phyloP scores from a whole-genome alignment of 2,329 filamentous ascomycete species.

The Xylariaceae sp. region DNA sequence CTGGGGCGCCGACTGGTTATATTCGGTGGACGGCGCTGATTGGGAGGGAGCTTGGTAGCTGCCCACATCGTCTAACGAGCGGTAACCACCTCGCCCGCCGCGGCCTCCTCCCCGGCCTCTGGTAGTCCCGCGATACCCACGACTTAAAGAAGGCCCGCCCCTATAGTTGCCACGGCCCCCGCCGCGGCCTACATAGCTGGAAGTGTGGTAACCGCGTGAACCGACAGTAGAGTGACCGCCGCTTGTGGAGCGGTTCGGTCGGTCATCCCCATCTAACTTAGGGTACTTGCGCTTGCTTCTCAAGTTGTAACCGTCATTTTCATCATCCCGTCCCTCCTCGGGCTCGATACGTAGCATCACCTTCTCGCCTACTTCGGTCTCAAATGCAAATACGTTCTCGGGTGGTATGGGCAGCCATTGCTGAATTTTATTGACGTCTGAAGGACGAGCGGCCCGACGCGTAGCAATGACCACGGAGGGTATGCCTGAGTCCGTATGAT shows the following conservation, averaged over 20 bases:
- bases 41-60: constrained; percentile 18
- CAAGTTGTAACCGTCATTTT: constrained; percentile 59
- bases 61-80: constrained; percentile 63
- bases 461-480: constrained; percentile 82
- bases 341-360: constrained; percentile 75
- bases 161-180: constrained; percentile 32
- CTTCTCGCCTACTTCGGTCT: constrained; percentile 83
- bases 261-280: constrained; percentile 31
- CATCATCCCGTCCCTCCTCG: constrained; percentile 58
- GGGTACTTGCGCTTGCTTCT: constrained; percentile 59
- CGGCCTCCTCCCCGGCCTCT: constrained; percentile 33
- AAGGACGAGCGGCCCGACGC: constrained; percentile 67
- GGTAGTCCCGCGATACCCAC: constrained; percentile 35
- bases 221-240: constrained; percentile 33
- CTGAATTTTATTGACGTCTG: constrained; percentile 75
- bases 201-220: constrained; percentile 38
- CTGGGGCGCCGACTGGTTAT: constrained; percentile 22
- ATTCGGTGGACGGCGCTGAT: constrained; percentile 15
- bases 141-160: constrained; percentile 34
- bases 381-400: constrained; percentile 70
- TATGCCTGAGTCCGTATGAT: constrained; percentile 73
- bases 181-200: constrained; percentile 42
- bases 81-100: constrained; percentile 52
- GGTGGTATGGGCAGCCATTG: constrained; percentile 75
- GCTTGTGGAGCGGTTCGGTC: constrained; percentile 28